These are phyloP conservation scores for Miamiensis avidus DNA, from an alignment of 169 alveolate species.

Conservation along the genomic window DNA sequence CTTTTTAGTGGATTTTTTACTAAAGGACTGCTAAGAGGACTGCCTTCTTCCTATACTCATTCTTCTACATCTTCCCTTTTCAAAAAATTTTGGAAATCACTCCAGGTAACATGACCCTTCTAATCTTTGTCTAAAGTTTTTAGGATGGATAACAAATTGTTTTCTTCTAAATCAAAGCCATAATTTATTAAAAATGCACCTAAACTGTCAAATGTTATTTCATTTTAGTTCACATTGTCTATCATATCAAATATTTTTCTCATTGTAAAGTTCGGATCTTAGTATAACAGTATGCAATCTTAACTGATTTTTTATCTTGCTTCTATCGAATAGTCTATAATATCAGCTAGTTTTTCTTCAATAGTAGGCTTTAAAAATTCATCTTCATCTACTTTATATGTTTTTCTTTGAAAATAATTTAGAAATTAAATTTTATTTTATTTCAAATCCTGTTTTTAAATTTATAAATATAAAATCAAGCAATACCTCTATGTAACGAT, in stretches of 20 bases:
- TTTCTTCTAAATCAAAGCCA: neutral
- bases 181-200: neutral
- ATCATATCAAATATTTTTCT: neutral
- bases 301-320: neutral
- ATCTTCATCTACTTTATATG: neutral
- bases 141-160: neutral
- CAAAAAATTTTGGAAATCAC: neutral
- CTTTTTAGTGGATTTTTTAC: no score
- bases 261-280: neutral
- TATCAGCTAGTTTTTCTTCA: neutral
- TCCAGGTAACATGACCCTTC: neutral
- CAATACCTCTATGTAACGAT: neutral
- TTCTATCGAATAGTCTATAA: neutral
- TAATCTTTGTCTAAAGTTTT: neutral
- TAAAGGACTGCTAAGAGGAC: no score
- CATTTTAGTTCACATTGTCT: no score
- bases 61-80: neutral
- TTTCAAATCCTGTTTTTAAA: no score
- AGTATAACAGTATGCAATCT: neutral
- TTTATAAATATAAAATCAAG: no score
- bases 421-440: no score
- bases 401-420: neutral
- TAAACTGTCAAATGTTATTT: neutral
- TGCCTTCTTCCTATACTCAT: neutral
- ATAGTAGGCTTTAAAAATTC: neutral